These are phyloP conservation scores for Wickerhamomyces tratensis DNA, from an alignment of 805 yeast species.

Conservation along the genomic window DNA sequence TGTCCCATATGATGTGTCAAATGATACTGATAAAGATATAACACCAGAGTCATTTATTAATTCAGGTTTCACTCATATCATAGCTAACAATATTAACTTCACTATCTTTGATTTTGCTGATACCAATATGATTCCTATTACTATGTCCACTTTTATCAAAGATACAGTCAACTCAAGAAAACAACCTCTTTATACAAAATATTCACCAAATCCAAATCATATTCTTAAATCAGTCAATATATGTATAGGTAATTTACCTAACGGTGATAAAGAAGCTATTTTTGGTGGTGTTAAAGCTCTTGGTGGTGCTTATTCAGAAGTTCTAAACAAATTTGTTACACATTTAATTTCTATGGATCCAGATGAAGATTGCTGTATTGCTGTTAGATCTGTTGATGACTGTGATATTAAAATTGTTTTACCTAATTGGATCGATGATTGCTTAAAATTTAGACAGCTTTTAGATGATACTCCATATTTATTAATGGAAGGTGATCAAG, in stretches of 20 bases:
- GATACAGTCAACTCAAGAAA: conserved; percentile 33
- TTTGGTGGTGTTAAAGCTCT: conserved; percentile 56
- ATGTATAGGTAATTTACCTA: conserved; percentile 47
- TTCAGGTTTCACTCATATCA: conserved; percentile 32
- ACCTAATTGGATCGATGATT: conserved; percentile 76
- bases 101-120: conserved; percentile 37
- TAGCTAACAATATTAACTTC: conserved; percentile 43
- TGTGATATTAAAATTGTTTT: conserved; percentile 48
- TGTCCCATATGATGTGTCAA: conserved; percentile 15
- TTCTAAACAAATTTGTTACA: conserved; percentile 60
- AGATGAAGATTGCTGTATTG: conserved; percentile 51
- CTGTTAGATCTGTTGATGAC: conserved; percentile 30
- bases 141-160: conserved; percentile 50
- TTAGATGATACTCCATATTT: conserved; percentile 46
- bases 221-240: conserved; percentile 55
- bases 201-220: conserved; percentile 62
- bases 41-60: conserved; percentile 12
- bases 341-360: conserved; percentile 59
- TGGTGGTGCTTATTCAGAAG: conserved; percentile 67
- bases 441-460: conserved; percentile 41
- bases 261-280: conserved; percentile 56
- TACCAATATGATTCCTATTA: conserved; percentile 53
- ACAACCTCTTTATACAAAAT: conserved; percentile 43
- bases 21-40: conserved; percentile 12
- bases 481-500: conserved; percentile 4